Percentiles rank a stretch among this genome's conserved stretches.
Evolutionary conservation across 768 basidiomycete genomes (phyloP).

Genomic region (Collybia sp.): DNA sequence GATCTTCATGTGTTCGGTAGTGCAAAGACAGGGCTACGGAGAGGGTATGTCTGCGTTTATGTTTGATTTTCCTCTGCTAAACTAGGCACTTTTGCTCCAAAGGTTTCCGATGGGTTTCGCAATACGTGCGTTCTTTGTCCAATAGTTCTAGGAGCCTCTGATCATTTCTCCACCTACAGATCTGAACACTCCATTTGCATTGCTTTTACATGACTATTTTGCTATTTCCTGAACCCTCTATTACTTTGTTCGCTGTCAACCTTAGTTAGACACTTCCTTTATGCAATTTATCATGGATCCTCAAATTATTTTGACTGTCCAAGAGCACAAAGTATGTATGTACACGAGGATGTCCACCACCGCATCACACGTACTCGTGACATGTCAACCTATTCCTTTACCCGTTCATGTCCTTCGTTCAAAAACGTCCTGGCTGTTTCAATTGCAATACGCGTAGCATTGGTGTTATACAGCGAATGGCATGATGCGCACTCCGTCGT

Average conservation of each 20-base stretch:
- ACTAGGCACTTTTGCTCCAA: constrained; percentile 7
- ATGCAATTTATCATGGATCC: too few relatives aligned
- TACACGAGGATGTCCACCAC: too few relatives aligned
- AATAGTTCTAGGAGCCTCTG: not conserved
- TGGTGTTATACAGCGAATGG: constrained; percentile 87
- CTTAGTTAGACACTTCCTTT: too few relatives aligned
- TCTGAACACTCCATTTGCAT: constrained; percentile 21
- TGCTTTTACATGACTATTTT: not conserved
- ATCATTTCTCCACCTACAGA: constrained; percentile 18
- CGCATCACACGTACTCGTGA: too few relatives aligned
- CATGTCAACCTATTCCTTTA: constrained; percentile 11
- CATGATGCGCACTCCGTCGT: constrained; percentile 79
- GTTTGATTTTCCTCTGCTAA: not conserved
- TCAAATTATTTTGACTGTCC: too few relatives aligned
- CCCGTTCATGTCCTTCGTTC: constrained; percentile 35
- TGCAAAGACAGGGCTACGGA: constrained; percentile 97
- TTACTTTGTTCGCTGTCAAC: constrained; percentile 1
- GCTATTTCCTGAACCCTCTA: constrained; percentile 3
- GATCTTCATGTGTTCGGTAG: constrained; percentile 99
- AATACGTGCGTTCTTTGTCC: constrained; percentile 73
- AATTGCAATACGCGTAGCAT: constrained; percentile 52
- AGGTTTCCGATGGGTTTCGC: constrained; percentile 95
- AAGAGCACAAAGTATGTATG: too few relatives aligned
- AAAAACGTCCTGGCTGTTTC: constrained; percentile 49
- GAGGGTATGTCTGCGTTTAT: constrained; percentile 56